A percentile compares a stretch with the other conserved stretches of the same genome.
Conservation (phyloP, 345 rosid species). For the Eutrema japonicum region DNA sequence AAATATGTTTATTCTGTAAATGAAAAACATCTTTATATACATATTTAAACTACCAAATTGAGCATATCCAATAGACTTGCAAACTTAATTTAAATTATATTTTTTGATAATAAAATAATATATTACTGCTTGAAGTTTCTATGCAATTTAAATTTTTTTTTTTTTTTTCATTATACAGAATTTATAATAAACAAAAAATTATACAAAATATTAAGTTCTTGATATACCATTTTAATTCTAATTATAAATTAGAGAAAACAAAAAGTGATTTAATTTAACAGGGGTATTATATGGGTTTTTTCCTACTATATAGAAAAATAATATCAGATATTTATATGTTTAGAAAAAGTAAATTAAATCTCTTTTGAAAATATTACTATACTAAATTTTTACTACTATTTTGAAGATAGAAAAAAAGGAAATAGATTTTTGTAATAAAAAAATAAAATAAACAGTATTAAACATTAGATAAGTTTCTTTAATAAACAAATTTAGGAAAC, state of each 20-base stretch:
- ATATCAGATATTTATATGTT: neutral
- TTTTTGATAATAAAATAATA: neutral
- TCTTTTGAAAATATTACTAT: neutral
- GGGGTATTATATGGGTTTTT: neutral
- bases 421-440: neutral
- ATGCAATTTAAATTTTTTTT: too few species aligned
- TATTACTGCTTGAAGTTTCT: too few species aligned
- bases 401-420: neutral
- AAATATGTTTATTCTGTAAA: slow-evolving; percentile 5
- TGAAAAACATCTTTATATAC: neutral
- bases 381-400: neutral
- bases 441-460: too few species aligned
- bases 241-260: too few species aligned
- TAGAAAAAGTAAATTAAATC: neutral
- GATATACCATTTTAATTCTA: too few species aligned
- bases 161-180: too few species aligned
- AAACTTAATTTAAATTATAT: neutral
- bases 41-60: neutral
- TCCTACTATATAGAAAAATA: neutral
- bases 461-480: neutral
- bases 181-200: too few species aligned
- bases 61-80: neutral
- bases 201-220: too few species aligned
- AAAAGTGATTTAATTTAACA: too few species aligned
- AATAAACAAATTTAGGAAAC: neutral